Conservation (phyloP, 2,329 filamentous ascomycete species). For the Chlorencoelia australis region DNA sequence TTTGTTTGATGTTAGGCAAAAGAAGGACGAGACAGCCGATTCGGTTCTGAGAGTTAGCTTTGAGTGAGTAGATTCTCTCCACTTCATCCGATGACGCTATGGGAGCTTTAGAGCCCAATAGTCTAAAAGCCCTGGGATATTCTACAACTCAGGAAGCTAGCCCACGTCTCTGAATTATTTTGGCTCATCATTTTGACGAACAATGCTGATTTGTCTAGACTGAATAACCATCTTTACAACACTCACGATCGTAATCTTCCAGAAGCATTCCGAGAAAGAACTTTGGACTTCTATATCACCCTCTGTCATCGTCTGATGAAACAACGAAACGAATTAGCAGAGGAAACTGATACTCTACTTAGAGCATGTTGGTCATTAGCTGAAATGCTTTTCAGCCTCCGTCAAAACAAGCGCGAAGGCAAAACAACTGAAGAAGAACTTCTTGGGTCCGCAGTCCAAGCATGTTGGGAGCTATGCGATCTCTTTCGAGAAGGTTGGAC, state of each 20-base stretch:
- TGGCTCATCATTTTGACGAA: too few relatives aligned
- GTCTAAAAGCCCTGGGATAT: too few relatives aligned
- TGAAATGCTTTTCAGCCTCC: slow-evolving; percentile 85
- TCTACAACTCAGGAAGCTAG: too few relatives aligned
- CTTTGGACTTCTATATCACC: slow-evolving; percentile 89
- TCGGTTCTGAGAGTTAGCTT: slow-evolving; percentile 87
- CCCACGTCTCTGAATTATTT: too few relatives aligned
- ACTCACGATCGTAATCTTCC: slow-evolving; percentile 78
- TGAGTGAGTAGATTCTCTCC: too few relatives aligned
- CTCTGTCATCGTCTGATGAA: slow-evolving; percentile 96
- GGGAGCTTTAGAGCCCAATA: too few relatives aligned
- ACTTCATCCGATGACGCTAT: too few relatives aligned
- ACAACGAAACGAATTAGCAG: slow-evolving; percentile 65
- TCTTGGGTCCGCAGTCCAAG: slow-evolving; percentile 77
- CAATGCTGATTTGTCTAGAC: too few relatives aligned
- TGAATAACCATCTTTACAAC: slow-evolving; percentile 93
- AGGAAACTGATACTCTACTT: slow-evolving; percentile 76
- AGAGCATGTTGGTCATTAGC: slow-evolving; percentile 83
- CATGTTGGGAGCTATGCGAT: slow-evolving; percentile 91
- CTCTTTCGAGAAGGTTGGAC: slow-evolving; percentile 90
- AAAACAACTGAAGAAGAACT: slow-evolving; percentile 71
- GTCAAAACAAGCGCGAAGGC: slow-evolving; percentile 69
- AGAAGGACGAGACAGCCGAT: slow-evolving; percentile 69
- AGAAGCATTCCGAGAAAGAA: slow-evolving; percentile 78
- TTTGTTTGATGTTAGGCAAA: slow-evolving; percentile 74